These are phyloP conservation scores for Cymbopogon citratus DNA, from an alignment of 176 grass and related monocot species.

Conservation along the genomic window DNA sequence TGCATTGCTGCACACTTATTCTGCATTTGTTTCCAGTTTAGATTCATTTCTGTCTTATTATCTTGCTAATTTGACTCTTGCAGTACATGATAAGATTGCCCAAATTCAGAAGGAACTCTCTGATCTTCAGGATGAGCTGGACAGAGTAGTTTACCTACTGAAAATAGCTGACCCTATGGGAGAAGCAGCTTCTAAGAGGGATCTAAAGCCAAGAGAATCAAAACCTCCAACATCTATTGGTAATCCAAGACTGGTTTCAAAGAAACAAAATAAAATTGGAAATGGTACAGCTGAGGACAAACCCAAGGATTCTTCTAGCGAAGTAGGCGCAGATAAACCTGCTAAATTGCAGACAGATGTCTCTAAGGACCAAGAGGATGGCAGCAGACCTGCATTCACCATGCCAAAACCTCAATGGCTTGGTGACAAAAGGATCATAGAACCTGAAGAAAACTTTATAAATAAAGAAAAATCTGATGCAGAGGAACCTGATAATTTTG, in stretches of 20 bases:
- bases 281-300: conserved; percentile 11
- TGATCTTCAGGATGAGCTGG: conserved; percentile 66
- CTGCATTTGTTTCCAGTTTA: neutral
- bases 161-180: conserved; percentile 96
- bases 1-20: neutral
- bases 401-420: conserved; percentile 88
- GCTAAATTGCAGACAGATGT: conserved; percentile 11
- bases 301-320: conserved; percentile 33
- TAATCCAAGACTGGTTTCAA: conserved; percentile 24
- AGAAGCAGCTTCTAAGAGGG: conserved; percentile 73
- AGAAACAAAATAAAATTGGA: conserved; percentile 32
- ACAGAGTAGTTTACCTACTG: conserved; percentile 78
- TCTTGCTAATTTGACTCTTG: conserved; percentile 9
- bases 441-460: conserved; percentile 54
- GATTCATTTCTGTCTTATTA: neutral
- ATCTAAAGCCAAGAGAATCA: conserved; percentile 41
- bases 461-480: conserved; percentile 33
- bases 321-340: conserved; percentile 15
- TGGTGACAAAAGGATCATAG: conserved; percentile 55
- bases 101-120: conserved; percentile 69
- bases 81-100: conserved; percentile 72
- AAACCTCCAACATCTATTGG: conserved; percentile 24
- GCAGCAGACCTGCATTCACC: conserved; percentile 41
- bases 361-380: conserved; percentile 37
- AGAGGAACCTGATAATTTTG: conserved; percentile 74